Conservation (phyloP, 2,329 filamentous ascomycete species). For the Chrysosporium keratinophilum region DNA sequence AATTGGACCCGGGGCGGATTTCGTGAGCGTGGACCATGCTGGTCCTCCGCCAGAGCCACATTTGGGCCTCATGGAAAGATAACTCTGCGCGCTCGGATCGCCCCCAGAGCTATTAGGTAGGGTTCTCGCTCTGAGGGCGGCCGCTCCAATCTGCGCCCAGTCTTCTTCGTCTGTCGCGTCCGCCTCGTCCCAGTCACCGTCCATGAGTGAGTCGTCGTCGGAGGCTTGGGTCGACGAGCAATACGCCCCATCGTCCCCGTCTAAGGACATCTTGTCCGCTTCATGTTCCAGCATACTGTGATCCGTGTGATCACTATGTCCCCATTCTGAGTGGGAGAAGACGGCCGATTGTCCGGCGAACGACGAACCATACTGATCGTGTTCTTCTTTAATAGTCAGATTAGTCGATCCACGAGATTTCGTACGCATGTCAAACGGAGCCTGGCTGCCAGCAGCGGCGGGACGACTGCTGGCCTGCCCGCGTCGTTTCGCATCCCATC, state of each 20-base stretch:
- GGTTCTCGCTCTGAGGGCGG: conserved; percentile 61
- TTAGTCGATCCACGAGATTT: conserved; percentile 31
- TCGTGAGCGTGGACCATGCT: conserved; percentile 31
- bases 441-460: conserved; percentile 30
- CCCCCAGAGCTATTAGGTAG: conserved; percentile 36
- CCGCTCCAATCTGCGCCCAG: conserved; percentile 82
- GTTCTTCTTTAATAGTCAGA: conserved; percentile 22
- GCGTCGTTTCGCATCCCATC: conserved; percentile 76
- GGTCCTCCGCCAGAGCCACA: conserved; percentile 26
- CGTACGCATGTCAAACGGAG: conserved; percentile 6
- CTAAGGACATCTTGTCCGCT: conserved; percentile 89
- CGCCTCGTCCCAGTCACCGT: conserved; percentile 70
- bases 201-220: conserved; percentile 52
- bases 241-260: conserved; percentile 52
- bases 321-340: conserved; percentile 59
- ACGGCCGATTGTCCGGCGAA: conserved; percentile 60
- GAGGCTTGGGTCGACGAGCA: conserved; percentile 65
- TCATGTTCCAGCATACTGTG: conserved; percentile 68
- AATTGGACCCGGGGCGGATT: conserved; percentile 31
- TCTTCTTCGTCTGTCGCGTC: conserved; percentile 93
- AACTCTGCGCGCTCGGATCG: conserved; percentile 17
- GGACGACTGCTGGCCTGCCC: conserved; percentile 41
- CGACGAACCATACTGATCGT: conserved; percentile 48
- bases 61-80: conserved; percentile 18
- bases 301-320: conserved; percentile 50